Conservation (phyloP, 2,329 filamentous ascomycete genomes). For the Penicillium griseofulvum region DNA sequence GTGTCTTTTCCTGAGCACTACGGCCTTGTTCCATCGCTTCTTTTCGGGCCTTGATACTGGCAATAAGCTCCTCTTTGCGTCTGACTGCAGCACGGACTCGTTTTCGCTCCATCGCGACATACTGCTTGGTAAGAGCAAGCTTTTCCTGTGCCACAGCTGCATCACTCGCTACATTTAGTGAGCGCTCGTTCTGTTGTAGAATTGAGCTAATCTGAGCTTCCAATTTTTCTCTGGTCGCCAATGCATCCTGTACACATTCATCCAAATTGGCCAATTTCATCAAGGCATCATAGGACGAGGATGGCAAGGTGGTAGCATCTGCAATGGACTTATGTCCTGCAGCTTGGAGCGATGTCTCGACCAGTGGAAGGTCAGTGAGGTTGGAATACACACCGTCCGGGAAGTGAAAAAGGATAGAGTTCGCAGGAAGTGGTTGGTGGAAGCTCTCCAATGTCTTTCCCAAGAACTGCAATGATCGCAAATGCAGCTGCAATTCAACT, state of each 20-base stretch:
- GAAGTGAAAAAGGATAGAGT: constrained; percentile 82
- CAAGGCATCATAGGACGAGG: constrained; percentile 80
- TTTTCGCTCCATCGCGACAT: constrained; percentile 63
- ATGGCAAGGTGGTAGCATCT: constrained; percentile 54
- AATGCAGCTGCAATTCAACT: constrained; percentile 68
- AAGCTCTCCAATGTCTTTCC: constrained; percentile 64
- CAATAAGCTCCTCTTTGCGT: constrained; percentile 64
- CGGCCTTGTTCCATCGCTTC: constrained; percentile 66
- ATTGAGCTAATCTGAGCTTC: constrained; percentile 70
- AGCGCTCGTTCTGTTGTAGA: constrained; percentile 37
- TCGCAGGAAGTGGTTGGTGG: constrained; percentile 71
- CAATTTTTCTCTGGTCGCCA: constrained; percentile 71
- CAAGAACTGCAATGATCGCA: constrained; percentile 74
- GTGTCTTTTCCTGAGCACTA: constrained; percentile 57
- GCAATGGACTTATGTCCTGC: constrained; percentile 32
- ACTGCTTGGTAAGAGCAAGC: constrained; percentile 44
- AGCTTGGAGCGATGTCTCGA: constrained; percentile 25
- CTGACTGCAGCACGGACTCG: constrained; percentile 61
- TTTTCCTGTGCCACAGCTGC: constrained; percentile 43
- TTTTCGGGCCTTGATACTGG: constrained; percentile 64
- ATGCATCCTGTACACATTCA: constrained; percentile 84
- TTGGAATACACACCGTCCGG: constrained; percentile 82
- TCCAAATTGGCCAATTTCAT: constrained; percentile 88
- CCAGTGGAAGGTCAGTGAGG: constrained; percentile 62
- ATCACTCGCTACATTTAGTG: constrained; percentile 31